Base-by-base conservation (phyloP, 495 filamentous ascomycete genomes). In the Achaetomiella virescens region DNA sequence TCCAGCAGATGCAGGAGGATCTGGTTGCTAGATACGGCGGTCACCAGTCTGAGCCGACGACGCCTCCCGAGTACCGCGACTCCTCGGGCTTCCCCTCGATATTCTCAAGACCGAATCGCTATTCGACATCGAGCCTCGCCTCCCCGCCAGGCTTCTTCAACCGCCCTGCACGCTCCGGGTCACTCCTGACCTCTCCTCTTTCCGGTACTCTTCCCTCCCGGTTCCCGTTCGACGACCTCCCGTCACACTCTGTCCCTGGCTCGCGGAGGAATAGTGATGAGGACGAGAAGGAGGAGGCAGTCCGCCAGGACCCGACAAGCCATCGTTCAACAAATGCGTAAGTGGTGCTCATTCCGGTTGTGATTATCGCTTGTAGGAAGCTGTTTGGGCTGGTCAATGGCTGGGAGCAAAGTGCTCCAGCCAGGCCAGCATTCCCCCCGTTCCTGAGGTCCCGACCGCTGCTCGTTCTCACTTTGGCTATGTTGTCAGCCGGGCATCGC, bases 1-100 rank as follows among this genome's bases (percentile, higher is more conserved):
- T 96, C 66, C 83, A 84, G 25, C 81, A 85, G 68, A 85, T 97
- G 68, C 84, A 86, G 55, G 84, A 88, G 61, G 87, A 90, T 51
- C 73, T 97, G 58, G 45, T 38, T 17, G 73, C 83, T 61, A 58
- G 68, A 35, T 63, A 65, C 33, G 71, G 80, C 56, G 88, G 88
- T 35, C 86, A 89, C 54, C 84, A 89, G 69, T 92, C 90, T 49
- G 91, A 97, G 72, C 92, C 92, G 9, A 96, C 93, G 12, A 98
- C 95, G 17, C 93, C 93, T n/a, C 93, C 93, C 18, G 93, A 97
- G 68, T 89, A 90, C 66, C 86, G 82, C 58, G 90, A 96, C 60
- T 71, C 64, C 49, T 78, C 80, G 49, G 81, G 82, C 31, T 84
- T 93, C 62, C 81, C 89, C 46, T 80, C 82, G 60, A 78, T 85